Evolutionary conservation across 2,329 filamentous ascomycete genomes (phyloP).

Genomic region (Zopfia rhizophila): DNA sequence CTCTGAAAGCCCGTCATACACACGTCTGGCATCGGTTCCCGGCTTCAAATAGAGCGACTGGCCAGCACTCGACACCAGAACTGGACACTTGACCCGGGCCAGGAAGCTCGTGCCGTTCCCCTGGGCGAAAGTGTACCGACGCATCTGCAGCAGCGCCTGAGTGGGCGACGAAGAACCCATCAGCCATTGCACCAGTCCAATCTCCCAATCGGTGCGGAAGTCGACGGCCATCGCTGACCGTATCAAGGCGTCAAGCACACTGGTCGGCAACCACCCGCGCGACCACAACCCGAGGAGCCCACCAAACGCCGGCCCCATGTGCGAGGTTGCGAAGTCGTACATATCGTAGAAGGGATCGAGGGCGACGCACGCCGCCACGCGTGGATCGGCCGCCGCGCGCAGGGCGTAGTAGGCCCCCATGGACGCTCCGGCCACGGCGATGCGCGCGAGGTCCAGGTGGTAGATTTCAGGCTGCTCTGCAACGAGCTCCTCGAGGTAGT

Average conservation of each 20-base stretch:
- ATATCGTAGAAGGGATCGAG: constrained; percentile 53
- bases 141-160: background rate
- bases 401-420: constrained; percentile 61
- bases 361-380: constrained; percentile 58
- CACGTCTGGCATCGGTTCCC: too few species aligned
- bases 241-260: background rate
- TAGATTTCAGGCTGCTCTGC: background rate
- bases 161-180: background rate
- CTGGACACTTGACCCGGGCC: constrained; percentile 1
- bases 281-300: constrained; percentile 13
- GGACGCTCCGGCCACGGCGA: constrained; percentile 53
- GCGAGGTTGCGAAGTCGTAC: constrained; percentile 32
- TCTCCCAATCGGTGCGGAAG: constrained; percentile 5
- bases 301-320: constrained; percentile 5
- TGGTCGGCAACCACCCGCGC: constrained; percentile 11
- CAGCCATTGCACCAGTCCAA: background rate
- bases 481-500: constrained; percentile 20
- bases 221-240: background rate
- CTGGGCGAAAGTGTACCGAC: background rate
- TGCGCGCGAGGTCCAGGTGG: constrained; percentile 49
- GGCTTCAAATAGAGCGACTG: constrained; percentile 5
- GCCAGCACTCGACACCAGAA: constrained; percentile 6
- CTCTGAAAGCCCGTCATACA: too few species aligned
- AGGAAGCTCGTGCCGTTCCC: background rate
- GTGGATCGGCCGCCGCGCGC: constrained; percentile 53